Evolutionary conservation across 2,329 filamentous ascomycete species (phyloP).

Genomic region (Neofusicoccum ribis): DNA sequence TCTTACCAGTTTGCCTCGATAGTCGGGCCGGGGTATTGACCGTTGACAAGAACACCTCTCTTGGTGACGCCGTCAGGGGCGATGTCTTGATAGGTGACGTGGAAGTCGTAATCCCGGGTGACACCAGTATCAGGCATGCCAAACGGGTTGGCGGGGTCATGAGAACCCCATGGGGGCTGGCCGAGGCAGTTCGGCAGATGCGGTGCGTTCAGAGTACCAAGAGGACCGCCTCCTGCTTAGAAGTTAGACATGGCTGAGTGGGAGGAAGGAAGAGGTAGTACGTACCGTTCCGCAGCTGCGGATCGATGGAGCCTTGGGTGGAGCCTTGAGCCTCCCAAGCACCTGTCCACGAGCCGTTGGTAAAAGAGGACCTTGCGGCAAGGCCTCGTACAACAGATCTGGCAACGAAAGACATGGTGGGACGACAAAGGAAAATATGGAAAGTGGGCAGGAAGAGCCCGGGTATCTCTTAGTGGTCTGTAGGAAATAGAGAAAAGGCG

Average conservation of each 20-base stretch:
- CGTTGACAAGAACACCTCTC: conserved; percentile 32
- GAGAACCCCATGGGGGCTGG: neutral
- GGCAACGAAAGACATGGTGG: conserved; percentile 17
- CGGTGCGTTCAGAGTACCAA: conserved; percentile 11
- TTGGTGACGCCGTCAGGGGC: conserved; percentile 33
- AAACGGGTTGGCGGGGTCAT: neutral
- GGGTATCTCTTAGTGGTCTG: neutral
- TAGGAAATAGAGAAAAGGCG: neutral
- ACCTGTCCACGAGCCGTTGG: conserved; percentile 3
- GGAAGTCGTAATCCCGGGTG: conserved; percentile 26
- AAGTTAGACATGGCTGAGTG: neutral
- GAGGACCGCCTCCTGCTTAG: neutral
- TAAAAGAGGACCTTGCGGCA: conserved; percentile 1
- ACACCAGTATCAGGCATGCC: conserved; percentile 36
- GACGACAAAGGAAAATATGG: neutral
- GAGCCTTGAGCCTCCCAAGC: conserved; percentile 2
- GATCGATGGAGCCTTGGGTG: conserved; percentile 1
- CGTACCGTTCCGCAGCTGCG: conserved; percentile 10
- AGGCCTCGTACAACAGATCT: conserved; percentile 7
- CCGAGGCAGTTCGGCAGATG: neutral
- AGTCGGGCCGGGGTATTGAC: conserved; percentile 34
- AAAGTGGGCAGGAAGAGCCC: neutral
- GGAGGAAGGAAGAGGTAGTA: neutral
- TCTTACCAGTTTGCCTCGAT: conserved; percentile 37
- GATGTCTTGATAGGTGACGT: conserved; percentile 15